phyloP scores from a whole-genome alignment of 2,329 filamentous ascomycete genomes.

The Exophiala calicioides region DNA sequence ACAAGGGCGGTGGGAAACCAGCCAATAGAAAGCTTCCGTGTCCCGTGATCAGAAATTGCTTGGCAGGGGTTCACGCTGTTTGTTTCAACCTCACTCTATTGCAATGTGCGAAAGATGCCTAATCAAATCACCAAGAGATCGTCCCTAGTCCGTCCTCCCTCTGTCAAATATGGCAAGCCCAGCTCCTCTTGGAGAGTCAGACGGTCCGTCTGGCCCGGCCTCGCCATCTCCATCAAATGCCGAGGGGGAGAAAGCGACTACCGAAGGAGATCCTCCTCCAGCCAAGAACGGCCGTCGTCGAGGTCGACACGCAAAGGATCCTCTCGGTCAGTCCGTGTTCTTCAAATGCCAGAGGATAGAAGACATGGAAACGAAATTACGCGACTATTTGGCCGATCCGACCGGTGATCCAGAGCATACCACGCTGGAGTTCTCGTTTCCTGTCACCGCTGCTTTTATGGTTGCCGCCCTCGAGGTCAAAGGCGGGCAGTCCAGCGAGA shows the following conservation, averaged over 20 bases:
- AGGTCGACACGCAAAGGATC: slow-evolving; percentile 30
- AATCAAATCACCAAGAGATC: slow-evolving; percentile 4
- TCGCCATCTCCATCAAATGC: neutral
- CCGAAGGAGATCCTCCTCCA: neutral
- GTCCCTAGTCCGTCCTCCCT: neutral
- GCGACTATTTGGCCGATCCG: slow-evolving; percentile 25
- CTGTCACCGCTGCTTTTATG: slow-evolving; percentile 28
- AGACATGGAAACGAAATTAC: slow-evolving; percentile 23
- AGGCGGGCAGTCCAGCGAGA: neutral
- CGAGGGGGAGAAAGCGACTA: neutral
- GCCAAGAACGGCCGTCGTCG: slow-evolving; percentile 6
- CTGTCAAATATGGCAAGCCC: slow-evolving; percentile 19
- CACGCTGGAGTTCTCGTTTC: slow-evolving; percentile 29
- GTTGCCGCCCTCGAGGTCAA: slow-evolving; percentile 16
- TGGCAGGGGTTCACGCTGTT: slow-evolving; percentile 18
- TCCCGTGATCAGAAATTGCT: too few relatives aligned
- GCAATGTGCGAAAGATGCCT: slow-evolving; percentile 15
- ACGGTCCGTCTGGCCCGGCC: slow-evolving; percentile 1
- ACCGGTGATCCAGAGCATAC: slow-evolving; percentile 26
- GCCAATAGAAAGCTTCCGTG: slow-evolving; percentile 3
- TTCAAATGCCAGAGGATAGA: slow-evolving; percentile 26
- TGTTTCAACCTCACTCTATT: slow-evolving; percentile 16
- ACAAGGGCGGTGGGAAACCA: slow-evolving; percentile 6
- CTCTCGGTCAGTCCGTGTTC: slow-evolving; percentile 23
- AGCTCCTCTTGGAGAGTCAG: neutral